Evolutionary conservation across 192 early-diverging fungal species (phyloP), one percentile per base, ranked within the genome.

Genomic region (Coemansia sp.): DNA sequence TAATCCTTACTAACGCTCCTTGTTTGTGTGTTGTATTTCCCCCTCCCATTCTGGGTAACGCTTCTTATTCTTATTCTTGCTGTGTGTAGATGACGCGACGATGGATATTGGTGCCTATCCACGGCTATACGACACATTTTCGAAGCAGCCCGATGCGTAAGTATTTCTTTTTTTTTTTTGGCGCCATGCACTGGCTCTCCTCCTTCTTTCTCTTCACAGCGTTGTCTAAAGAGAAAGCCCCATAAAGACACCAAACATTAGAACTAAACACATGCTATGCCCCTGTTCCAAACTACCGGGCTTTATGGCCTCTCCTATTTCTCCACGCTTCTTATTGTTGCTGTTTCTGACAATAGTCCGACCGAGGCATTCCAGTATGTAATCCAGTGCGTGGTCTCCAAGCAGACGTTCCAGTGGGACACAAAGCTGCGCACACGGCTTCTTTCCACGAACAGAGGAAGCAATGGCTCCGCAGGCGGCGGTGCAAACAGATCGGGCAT

Each of bases 71-170:
- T 32, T 49, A 4, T 62, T 13, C 54, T 38, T 63, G 32, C 16
- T 60, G 8, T 45, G 13, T 76, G 64, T 82, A 82, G 79, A 40
- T 48, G 74, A 76, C 13, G 79, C 79, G 16, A 53, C 67, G 7
- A 58, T 67, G 55, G 71, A 82, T 45, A 46, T 39, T 0, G 61
- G 65, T 11, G 70, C 79, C 11, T 82, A 82, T 55, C 65, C 68
- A 14, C 65, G 68, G 48, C 59, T 82, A 7, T 82, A 82, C 57
- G 67, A 69, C 42, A 51, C 62, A 11, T 72, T 82, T 54, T 53
- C 70, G 0, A 72, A 65, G 32, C 42, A 76, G 42, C 43, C 67
- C 2, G 71, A 82, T 25, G 68, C 74, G 79, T 82, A 82, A 72
- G 79, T 82, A 22, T 42, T 4, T 37, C 20, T 16, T 10, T 11